Conservation (phyloP, 345 rosid species). For the Luvunga scandens region DNA sequence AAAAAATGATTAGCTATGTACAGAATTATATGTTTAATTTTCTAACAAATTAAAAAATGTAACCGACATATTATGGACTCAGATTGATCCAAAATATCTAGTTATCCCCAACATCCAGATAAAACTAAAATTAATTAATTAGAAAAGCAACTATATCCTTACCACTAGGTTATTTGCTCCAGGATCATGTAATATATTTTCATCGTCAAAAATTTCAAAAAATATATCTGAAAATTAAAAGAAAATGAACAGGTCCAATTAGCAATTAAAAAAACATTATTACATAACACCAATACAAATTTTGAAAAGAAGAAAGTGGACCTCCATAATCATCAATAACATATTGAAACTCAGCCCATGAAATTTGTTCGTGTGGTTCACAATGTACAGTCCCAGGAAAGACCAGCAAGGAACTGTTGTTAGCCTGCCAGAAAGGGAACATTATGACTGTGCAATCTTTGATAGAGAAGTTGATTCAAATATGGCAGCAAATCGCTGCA, state of each 20-base stretch:
- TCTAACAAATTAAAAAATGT: background rate
- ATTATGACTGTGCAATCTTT: constrained; percentile 9
- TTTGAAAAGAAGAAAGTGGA: constrained; percentile 25
- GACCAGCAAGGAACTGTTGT: constrained; percentile 67
- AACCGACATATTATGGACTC: background rate
- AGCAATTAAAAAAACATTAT: constrained; percentile 3
- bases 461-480: background rate
- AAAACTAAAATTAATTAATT: background rate
- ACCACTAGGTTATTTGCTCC: constrained; percentile 95
- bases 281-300: background rate
- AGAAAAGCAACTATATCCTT: constrained; percentile 35
- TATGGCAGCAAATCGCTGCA: background rate
- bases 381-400: constrained; percentile 81
- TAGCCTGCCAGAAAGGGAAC: constrained; percentile 52
- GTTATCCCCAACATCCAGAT: background rate
- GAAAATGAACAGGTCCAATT: constrained; percentile 5
- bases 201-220: constrained; percentile 74
- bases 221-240: constrained; percentile 60
- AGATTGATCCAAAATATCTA: background rate
- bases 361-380: constrained; percentile 80
- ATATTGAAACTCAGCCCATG: constrained; percentile 84
- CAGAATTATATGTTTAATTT: background rate
- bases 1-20: background rate
- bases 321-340: constrained; percentile 96
- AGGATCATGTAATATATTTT: constrained; percentile 76